Evolutionary conservation across 2,329 filamentous ascomycete species (phyloP).

Genomic region (Colletotrichum lindemuthianum): DNA sequence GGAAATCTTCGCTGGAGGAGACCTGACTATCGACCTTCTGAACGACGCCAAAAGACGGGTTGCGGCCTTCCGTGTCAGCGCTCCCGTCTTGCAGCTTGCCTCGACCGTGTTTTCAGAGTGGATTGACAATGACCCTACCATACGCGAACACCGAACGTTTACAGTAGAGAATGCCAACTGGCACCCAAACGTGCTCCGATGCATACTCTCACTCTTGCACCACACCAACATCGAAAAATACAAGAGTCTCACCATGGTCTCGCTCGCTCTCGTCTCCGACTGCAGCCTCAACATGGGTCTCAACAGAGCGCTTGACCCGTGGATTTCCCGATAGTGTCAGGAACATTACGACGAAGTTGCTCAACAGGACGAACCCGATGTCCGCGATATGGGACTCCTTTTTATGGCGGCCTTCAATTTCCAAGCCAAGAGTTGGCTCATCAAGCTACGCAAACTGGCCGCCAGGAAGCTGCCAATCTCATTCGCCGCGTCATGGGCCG

Average conservation of each 20-base stretch:
- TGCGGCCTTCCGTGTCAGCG: too few relatives aligned
- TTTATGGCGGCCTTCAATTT: neutral
- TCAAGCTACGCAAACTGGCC: neutral
- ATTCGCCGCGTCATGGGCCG: neutral
- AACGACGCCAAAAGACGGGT: too few relatives aligned
- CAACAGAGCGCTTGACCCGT: conserved; percentile 5
- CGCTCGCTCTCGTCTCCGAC: neutral
- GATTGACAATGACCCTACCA: too few relatives aligned
- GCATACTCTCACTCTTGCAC: conserved; percentile 21
- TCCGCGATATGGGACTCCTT: neutral
- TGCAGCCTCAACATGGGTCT: neutral
- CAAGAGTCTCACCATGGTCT: neutral
- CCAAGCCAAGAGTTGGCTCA: neutral
- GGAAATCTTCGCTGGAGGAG: too few relatives aligned
- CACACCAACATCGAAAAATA: conserved; percentile 9
- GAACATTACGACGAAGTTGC: neutral
- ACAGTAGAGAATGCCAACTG: neutral
- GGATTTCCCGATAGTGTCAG: conserved; percentile 2
- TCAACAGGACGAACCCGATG: neutral
- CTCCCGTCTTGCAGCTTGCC: too few relatives aligned
- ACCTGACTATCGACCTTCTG: too few relatives aligned
- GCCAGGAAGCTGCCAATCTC: neutral
- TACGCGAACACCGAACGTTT: too few relatives aligned
- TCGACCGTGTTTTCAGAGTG: too few relatives aligned
- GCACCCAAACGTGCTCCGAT: conserved; percentile 1